phyloP scores from a whole-genome alignment of 2,329 filamentous ascomycete species.

The Boeremia lycopersici region DNA sequence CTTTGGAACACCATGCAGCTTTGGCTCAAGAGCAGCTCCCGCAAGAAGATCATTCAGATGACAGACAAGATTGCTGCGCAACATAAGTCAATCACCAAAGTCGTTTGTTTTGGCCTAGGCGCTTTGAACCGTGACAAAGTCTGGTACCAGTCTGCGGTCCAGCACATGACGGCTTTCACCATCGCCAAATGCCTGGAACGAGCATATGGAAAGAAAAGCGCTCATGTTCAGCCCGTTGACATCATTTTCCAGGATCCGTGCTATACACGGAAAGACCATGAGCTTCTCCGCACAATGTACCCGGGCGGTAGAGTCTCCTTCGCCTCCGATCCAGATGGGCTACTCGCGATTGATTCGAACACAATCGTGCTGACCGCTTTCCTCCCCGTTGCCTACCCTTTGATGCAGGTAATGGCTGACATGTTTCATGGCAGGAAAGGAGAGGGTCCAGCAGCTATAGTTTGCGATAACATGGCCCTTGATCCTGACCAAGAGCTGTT shows the following conservation, averaged over 20 bases:
- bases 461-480: constrained; percentile 6
- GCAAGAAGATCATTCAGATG: not conserved
- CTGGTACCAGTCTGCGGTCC: constrained; percentile 10
- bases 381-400: constrained; percentile 18
- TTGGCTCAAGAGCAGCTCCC: not conserved
- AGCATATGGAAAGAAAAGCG: not conserved
- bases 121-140: not conserved
- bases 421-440: not conserved
- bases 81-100: constrained; percentile 7
- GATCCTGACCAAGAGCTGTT: not conserved
- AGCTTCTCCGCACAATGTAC: constrained; percentile 1
- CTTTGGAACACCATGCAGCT: not conserved
- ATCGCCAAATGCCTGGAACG: constrained; percentile 14
- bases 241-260: constrained; percentile 27
- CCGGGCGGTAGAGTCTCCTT: constrained; percentile 1
- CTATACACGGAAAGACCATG: constrained; percentile 15
- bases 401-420: constrained; percentile 28
- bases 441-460: constrained; percentile 13
- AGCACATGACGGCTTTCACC: constrained; percentile 23
- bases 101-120: constrained; percentile 24
- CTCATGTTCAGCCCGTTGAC: not conserved
- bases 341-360: constrained; percentile 22
- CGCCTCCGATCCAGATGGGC: constrained; percentile 22
- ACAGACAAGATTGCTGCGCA: not conserved
- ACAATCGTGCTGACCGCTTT: constrained; percentile 22